phyloP scores from a whole-genome alignment of 2,329 filamentous ascomycete genomes.

The Aplosporella prunicola region DNA sequence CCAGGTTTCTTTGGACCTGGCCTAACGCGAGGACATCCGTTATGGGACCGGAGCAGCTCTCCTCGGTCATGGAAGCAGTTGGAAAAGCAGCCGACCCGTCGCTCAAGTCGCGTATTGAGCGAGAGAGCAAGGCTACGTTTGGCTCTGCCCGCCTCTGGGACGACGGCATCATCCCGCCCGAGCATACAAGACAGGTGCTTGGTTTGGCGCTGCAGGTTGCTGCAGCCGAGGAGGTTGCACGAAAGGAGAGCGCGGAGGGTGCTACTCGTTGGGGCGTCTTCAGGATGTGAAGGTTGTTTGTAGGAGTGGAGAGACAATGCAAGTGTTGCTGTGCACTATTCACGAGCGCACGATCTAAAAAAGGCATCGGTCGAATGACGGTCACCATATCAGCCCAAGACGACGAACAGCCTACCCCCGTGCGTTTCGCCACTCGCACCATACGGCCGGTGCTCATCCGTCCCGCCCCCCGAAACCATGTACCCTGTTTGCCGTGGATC shows the following conservation, averaged over 20 bases:
- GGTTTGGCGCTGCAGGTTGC: conserved; percentile 41
- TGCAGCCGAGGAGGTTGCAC: conserved; percentile 27
- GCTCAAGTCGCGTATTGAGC: conserved; percentile 75
- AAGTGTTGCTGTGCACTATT: no score
- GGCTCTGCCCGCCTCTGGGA: conserved; percentile 85
- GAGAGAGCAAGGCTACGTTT: conserved; percentile 80
- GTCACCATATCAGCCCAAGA: no score
- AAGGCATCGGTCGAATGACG: no score
- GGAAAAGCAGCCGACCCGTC: conserved; percentile 73
- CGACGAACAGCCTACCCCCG: no score
- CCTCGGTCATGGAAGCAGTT: conserved; percentile 89
- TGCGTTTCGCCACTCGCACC: no score
- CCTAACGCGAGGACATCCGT: conserved; percentile 92
- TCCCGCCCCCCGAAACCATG: no score
- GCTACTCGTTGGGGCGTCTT: conserved; percentile 31
- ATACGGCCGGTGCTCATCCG: no score
- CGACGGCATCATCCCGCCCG: conserved; percentile 42
- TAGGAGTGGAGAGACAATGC: no score
- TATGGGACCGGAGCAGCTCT: conserved; percentile 91
- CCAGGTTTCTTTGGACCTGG: conserved; percentile 92
- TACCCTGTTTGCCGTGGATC: no score
- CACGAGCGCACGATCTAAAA: no score
- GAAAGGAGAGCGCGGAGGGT: conserved; percentile 21
- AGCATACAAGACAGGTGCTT: conserved; percentile 40
- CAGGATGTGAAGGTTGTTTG: conserved; percentile 26